phyloP scores from a whole-genome alignment of 352 stramenopile species.

The Phytophthora ohioensis region DNA sequence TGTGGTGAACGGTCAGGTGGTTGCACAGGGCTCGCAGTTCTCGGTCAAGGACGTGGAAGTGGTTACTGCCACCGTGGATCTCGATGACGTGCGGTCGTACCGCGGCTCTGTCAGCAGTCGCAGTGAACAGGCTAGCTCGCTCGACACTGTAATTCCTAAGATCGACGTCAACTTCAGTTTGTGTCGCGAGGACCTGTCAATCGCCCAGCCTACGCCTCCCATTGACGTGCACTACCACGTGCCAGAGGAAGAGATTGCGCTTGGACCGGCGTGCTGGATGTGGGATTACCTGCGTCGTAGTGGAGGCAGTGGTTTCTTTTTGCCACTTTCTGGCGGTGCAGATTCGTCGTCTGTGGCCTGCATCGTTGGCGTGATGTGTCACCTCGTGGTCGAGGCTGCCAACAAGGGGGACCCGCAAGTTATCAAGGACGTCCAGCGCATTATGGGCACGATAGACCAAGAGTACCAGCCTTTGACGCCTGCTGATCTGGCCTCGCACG shows the following conservation, averaged over 20 bases:
- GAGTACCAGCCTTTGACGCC: constrained; percentile 74
- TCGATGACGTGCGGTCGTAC: constrained; percentile 98
- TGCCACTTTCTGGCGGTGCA: constrained; percentile 97
- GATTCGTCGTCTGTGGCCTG: constrained; percentile 96
- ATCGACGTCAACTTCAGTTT: constrained; percentile 83
- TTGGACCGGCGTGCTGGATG: constrained; percentile 98
- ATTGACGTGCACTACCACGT: constrained; percentile 85
- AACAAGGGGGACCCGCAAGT: constrained; percentile 82
- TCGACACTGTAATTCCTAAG: constrained; percentile 74
- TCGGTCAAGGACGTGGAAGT: constrained; percentile 97
- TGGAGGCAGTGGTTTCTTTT: constrained; percentile 92
- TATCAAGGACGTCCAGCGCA: constrained; percentile 88
- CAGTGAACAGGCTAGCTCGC: constrained; percentile 93
- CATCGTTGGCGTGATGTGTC: constrained; percentile 99
- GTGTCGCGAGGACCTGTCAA: constrained; percentile 65
- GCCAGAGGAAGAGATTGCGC: constrained; percentile 97
- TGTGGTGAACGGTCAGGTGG: constrained; percentile 96
- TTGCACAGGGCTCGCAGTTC: constrained; percentile 98
- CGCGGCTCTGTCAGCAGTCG: constrained; percentile 93
- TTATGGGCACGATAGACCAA: constrained; percentile 66
- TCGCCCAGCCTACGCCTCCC: constrained; percentile 47
- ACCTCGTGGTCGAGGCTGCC: constrained; percentile 92
- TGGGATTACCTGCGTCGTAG: constrained; percentile 98
- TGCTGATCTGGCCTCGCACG: constrained; percentile 90
- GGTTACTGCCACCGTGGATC: constrained; percentile 96